These are phyloP conservation scores for Leucogyrophana mollusca DNA, from an alignment of 768 basidiomycete species.

Conservation along the genomic window DNA sequence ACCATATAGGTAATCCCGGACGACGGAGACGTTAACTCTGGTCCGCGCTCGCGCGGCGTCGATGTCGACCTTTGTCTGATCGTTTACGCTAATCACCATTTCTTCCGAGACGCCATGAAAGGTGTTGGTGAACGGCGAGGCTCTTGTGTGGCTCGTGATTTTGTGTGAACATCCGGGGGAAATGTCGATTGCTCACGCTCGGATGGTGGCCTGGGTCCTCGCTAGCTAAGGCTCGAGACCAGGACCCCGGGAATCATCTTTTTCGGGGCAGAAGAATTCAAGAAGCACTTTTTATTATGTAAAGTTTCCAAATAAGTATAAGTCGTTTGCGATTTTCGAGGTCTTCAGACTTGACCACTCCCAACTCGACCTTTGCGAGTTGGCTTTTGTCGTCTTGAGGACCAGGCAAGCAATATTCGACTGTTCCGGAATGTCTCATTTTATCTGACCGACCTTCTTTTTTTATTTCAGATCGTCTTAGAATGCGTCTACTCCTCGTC, in stretches of 20 bases:
- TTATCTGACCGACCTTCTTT: not conserved
- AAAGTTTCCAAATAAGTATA: constrained; percentile 7
- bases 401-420: constrained; percentile 9
- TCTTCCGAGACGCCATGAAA: too few relatives aligned
- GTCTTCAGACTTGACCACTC: not conserved
- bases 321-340: constrained; percentile 2
- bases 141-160: not conserved
- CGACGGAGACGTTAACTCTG: constrained; percentile 39
- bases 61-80: constrained; percentile 55
- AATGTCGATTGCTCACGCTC: too few relatives aligned
- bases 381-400: constrained; percentile 9
- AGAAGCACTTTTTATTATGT: constrained; percentile 4
- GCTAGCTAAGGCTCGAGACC: too few relatives aligned
- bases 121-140: too few relatives aligned
- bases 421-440: not conserved
- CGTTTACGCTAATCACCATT: constrained; percentile 32
- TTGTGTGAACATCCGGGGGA: too few relatives aligned
- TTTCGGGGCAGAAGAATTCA: too few relatives aligned
- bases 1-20: constrained; percentile 55
- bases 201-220: too few relatives aligned
- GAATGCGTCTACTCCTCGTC: constrained; percentile 23
- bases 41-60: constrained; percentile 42
- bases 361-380: not conserved
- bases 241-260: too few relatives aligned
- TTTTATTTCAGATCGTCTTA: not conserved